These are phyloP conservation scores for Diplodia sapinea DNA, from an alignment of 2,329 filamentous ascomycete species.

Conservation along the genomic window DNA sequence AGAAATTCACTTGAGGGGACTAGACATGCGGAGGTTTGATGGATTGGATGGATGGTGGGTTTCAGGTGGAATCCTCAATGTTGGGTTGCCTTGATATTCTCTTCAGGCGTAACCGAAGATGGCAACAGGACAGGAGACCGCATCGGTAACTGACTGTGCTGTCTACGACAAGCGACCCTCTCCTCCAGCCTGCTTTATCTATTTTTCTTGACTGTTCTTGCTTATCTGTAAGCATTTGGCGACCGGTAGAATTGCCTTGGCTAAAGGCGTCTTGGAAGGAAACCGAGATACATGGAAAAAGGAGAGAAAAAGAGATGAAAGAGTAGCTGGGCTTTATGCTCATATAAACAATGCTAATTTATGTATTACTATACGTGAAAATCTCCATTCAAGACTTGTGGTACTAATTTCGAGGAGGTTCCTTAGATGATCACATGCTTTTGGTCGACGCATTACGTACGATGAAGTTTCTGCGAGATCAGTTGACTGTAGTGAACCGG, in stretches of 20 bases:
- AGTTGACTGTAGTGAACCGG: too few relatives aligned
- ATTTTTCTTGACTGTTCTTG: neutral
- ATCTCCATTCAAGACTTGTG: neutral
- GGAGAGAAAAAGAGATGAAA: neutral
- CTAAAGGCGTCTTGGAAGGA: neutral
- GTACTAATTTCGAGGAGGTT: too few relatives aligned
- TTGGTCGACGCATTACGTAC: too few relatives aligned
- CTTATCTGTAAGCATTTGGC: neutral
- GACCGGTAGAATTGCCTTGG: neutral
- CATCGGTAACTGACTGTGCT: neutral
- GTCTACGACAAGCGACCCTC: neutral
- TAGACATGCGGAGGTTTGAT: neutral
- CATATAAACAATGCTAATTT: neutral
- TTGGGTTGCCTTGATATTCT: neutral
- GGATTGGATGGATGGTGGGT: neutral
- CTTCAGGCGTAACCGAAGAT: neutral
- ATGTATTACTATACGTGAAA: neutral
- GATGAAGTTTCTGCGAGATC: too few relatives aligned
- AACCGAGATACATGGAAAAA: neutral
- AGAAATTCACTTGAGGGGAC: slow-evolving; percentile 10
- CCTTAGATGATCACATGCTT: too few relatives aligned
- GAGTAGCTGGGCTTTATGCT: neutral
- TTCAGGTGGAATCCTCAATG: neutral
- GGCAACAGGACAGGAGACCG: neutral
- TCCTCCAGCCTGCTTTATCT: neutral